Conservation (phyloP, 768 basidiomycete genomes). For the Rhizopogon sp. region DNA sequence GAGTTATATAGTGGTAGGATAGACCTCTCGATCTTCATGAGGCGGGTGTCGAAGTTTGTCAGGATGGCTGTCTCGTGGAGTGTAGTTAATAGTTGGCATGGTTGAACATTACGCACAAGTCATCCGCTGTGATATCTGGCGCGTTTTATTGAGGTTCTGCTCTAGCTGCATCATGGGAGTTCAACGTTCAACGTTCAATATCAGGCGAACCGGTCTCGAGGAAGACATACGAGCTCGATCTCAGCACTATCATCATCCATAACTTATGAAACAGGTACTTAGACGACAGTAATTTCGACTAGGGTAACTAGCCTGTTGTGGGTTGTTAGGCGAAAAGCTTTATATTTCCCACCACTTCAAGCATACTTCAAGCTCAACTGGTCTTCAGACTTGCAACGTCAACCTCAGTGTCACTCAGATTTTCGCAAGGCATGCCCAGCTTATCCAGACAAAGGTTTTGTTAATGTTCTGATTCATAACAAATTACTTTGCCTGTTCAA, state of each 20-base stretch:
- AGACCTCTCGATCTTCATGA: conserved; percentile 81
- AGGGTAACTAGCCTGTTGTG: no score
- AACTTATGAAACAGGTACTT: not conserved
- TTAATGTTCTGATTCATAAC: no score
- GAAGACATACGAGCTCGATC: conserved; percentile 55
- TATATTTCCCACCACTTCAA: no score
- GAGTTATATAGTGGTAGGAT: conserved; percentile 79
- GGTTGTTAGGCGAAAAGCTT: no score
- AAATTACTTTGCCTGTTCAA: no score
- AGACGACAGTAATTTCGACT: no score
- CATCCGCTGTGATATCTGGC: conserved; percentile 82
- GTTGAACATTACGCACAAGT: conserved; percentile 48
- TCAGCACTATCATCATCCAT: conserved; percentile 68
- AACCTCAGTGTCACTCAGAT: no score
- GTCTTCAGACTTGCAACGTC: no score
- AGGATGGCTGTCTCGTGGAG: conserved; percentile 60
- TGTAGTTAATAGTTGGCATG: not conserved
- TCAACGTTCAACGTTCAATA: not conserved
- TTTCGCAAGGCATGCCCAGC: no score
- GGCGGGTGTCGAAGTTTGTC: conserved; percentile 76
- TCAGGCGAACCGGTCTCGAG: not conserved
- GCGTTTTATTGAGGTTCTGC: conserved; percentile 83
- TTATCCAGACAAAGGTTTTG: no score
- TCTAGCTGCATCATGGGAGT: conserved; percentile 48
- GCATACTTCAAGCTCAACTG: no score